A percentile compares a stretch with the other conserved stretches of the same genome.
These are phyloP conservation scores for Globisporangium rhizosaccharum DNA, from an alignment of 352 stramenopile genomes.

Conservation along the genomic window DNA sequence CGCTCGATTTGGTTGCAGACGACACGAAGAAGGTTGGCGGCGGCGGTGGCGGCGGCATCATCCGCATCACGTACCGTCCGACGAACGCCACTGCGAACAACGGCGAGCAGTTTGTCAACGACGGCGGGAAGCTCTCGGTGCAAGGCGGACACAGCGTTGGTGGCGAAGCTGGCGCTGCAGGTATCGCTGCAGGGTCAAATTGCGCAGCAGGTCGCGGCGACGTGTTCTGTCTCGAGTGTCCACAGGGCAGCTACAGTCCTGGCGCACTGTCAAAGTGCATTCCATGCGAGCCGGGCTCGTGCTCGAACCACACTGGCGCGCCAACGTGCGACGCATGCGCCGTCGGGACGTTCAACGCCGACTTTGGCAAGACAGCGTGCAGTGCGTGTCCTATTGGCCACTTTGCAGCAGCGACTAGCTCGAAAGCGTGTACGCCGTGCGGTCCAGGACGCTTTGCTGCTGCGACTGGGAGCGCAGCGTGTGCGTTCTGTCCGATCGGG, in stretches of 20 bases:
- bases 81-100: conserved; percentile 20
- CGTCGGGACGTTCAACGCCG: conserved; percentile 52
- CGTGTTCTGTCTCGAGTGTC: conserved; percentile 60
- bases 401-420: conserved; percentile 34
- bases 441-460: conserved; percentile 46
- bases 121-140: conserved; percentile 42
- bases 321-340: conserved; percentile 45
- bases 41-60: conserved; percentile 49
- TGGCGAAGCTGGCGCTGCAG: conserved; percentile 50
- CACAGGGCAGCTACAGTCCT: conserved; percentile 61
- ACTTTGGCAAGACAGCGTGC: conserved; percentile 68
- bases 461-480: conserved; percentile 35
- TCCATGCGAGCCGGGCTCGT: conserved; percentile 66
- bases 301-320: conserved; percentile 36
- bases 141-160: conserved; percentile 38
- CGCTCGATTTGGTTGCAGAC: conserved; percentile 7
- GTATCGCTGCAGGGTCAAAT: conserved; percentile 45
- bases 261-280: conserved; percentile 47
- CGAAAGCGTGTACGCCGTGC: conserved; percentile 58
- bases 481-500: conserved; percentile 51
- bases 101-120: conserved; percentile 49
- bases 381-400: conserved; percentile 52
- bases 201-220: conserved; percentile 63
- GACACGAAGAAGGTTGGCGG: conserved; percentile 37
- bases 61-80: conserved; percentile 51